Conservation (phyloP, 2,329 filamentous ascomycete genomes). For the Cytospora mali region DNA sequence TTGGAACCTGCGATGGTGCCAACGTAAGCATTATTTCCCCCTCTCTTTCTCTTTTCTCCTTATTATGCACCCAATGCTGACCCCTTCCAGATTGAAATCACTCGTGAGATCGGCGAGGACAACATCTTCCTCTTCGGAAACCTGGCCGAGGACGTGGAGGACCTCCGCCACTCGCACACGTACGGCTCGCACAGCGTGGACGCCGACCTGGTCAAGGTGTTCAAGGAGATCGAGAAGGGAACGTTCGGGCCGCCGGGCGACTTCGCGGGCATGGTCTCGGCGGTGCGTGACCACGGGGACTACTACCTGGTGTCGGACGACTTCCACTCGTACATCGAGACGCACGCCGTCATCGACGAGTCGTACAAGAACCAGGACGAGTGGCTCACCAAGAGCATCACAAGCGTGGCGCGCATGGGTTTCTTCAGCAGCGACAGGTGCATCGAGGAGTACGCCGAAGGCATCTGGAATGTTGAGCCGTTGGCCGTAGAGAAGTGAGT, state of each 20-base stretch:
- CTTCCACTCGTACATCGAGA: constrained; percentile 92
- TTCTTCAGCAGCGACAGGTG: constrained; percentile 96
- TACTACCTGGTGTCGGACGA: constrained; percentile 98
- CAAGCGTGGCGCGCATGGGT: constrained; percentile 88
- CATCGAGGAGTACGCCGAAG: constrained; percentile 96
- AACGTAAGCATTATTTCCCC: constrained; percentile 67
- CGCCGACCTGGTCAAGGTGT: constrained; percentile 76
- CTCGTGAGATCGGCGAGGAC: constrained; percentile 90
- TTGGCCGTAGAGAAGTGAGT: constrained; percentile 51
- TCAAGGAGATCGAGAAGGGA: constrained; percentile 76
- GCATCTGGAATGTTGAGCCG: constrained; percentile 92
- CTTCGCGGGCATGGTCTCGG: constrained; percentile 81
- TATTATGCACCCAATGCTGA: constrained; percentile 21
- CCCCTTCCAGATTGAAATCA: constrained; percentile 80
- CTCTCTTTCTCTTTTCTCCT: constrained; percentile 3
- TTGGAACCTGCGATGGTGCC: constrained; percentile 95
- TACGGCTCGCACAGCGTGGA: constrained; percentile 82
- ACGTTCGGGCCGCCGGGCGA: constrained; percentile 78
- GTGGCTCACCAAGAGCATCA: constrained; percentile 90
- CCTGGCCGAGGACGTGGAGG: constrained; percentile 93
- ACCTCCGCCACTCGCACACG: constrained; percentile 86
- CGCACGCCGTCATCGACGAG: constrained; percentile 87
- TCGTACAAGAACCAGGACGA: constrained; percentile 89
- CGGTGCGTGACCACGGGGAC: constrained; percentile 90
- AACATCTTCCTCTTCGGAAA: constrained; percentile 99